Base-by-base conservation (phyloP, 2,329 filamentous ascomycete species). In the Dactylella cylindrospora region DNA sequence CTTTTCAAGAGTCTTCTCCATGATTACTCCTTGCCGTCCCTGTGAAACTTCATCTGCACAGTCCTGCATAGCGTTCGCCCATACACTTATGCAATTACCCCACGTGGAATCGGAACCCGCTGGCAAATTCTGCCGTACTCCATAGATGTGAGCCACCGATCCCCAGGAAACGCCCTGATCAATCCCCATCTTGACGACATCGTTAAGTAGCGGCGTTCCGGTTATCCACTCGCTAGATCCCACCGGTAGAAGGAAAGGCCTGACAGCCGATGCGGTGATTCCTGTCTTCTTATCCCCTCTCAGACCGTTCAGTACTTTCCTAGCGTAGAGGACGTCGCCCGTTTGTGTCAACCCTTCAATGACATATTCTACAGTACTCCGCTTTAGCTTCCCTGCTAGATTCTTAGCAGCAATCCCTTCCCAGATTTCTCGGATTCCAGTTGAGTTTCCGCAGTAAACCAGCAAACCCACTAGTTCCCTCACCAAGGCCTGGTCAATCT, bases 21-120 rank as follows among this genome's bases (percentile, higher is more conserved):
- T 5, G 3, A 54, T 29, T 17, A 33, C 22, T 17, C 41, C 57
- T 13, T 36, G 36, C 36, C 36, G 43, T 13, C 32, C 49, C 41
- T 38, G 33, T 5, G 20, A 13, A n/a, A 47, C 44, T 32, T 62
- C 57, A 38, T 53, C 31, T 13, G 43, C 49, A 49, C 57, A 62
- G 2, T n/a, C 32, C 23, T 40, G 36, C 8, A 62, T 45, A n/a
- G 43, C 57, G 3, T 32, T 31, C 12, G 57, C 49, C 57, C 57
- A 62, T 12, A 29, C 15, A n/a, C 13, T 7, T 20, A 61, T 29
- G 12, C 26, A 32, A 12, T 40, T 22, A 22, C n/a, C n/a, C n/a
- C n/a, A n/a, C n/a, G n/a, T n/a, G n/a, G n/a, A n/a, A n/a, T n/a
- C n/a, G n/a, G n/a, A n/a, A n/a, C n/a, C n/a, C n/a, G n/a, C 20